A percentile compares a stretch with the other conserved stretches of the same genome.
phyloP scores from a whole-genome alignment of 441 rosid species.

The Populus trichocarpa region DNA sequence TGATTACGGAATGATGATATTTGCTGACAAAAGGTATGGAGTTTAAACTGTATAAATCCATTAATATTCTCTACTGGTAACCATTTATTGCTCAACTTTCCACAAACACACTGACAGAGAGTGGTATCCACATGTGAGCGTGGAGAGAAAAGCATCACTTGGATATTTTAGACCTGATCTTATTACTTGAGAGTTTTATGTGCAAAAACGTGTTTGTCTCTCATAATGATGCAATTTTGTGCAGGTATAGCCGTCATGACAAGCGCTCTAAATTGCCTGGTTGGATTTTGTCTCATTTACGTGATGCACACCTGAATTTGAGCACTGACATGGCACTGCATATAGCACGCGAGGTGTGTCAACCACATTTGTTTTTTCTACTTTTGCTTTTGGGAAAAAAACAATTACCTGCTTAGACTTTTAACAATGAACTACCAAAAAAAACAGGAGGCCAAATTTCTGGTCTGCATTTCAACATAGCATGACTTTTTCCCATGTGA shows the following conservation, averaged over 20 bases:
- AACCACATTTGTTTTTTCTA: neutral
- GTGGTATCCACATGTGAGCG: neutral
- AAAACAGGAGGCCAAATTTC: no score
- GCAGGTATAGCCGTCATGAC: conserved; percentile 95
- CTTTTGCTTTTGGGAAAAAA: neutral
- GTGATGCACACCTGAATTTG: conserved; percentile 81
- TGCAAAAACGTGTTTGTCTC: neutral
- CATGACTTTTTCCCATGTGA: no score
- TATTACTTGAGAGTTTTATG: neutral
- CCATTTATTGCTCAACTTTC: neutral
- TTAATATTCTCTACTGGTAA: neutral
- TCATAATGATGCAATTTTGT: neutral
- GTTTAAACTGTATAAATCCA: neutral
- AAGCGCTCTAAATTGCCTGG: conserved; percentile 92
- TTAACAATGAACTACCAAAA: no score
- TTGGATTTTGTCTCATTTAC: conserved; percentile 88
- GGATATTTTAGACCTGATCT: neutral
- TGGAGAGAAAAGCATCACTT: neutral
- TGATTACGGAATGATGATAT: conserved; percentile 99
- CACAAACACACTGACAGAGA: neutral
- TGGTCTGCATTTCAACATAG: no score
- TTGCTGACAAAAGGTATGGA: conserved; percentile 85
- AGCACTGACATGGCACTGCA: conserved; percentile 99
- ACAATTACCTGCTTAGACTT: neutral
- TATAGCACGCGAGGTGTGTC: conserved; percentile 79